Evolutionary conservation across 805 yeast genomes (phyloP).

Genomic region (Sporopachydermia quercuum): DNA sequence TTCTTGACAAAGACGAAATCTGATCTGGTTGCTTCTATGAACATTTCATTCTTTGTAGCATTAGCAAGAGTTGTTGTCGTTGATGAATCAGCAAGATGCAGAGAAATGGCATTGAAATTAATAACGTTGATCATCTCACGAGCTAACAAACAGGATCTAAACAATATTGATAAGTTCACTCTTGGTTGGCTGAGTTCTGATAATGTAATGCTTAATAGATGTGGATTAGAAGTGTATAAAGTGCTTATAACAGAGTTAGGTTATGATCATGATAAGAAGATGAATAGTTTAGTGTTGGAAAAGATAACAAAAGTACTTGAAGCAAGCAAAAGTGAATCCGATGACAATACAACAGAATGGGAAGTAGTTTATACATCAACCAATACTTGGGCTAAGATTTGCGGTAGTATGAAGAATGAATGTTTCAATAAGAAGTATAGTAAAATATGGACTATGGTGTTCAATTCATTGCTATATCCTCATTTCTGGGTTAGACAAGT

Average conservation of each 20-base stretch:
- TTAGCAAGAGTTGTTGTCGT: slow-evolving; percentile 62
- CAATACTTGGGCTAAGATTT: slow-evolving; percentile 27
- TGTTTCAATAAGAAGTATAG: slow-evolving; percentile 19
- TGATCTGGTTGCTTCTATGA: slow-evolving; percentile 33
- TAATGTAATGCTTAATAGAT: slow-evolving; percentile 40
- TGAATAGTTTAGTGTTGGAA: slow-evolving; percentile 27
- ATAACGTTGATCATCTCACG: slow-evolving; percentile 39
- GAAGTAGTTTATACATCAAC: slow-evolving; percentile 60
- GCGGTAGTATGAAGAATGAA: slow-evolving; percentile 13
- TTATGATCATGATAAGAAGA: slow-evolving; percentile 19
- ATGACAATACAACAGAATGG: slow-evolving; percentile 42
- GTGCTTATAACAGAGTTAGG: slow-evolving; percentile 39
- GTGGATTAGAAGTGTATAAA: slow-evolving; percentile 64
- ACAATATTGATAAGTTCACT: slow-evolving; percentile 25
- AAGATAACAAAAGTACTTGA: slow-evolving; percentile 21
- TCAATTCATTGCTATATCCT: slow-evolving; percentile 56
- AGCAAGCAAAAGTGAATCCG: slow-evolving; percentile 22
- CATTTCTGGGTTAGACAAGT: slow-evolving; percentile 82
- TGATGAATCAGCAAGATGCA: slow-evolving; percentile 65
- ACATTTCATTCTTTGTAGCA: slow-evolving; percentile 69
- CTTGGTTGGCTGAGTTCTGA: slow-evolving; percentile 46
- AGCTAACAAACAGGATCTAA: slow-evolving; percentile 22
- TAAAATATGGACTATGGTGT: slow-evolving; percentile 34
- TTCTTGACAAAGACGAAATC: slow-evolving; percentile 51
- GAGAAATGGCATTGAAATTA: slow-evolving; percentile 66